Conservation (phyloP, 805 yeast genomes). For the Starmerella tilneyi region DNA sequence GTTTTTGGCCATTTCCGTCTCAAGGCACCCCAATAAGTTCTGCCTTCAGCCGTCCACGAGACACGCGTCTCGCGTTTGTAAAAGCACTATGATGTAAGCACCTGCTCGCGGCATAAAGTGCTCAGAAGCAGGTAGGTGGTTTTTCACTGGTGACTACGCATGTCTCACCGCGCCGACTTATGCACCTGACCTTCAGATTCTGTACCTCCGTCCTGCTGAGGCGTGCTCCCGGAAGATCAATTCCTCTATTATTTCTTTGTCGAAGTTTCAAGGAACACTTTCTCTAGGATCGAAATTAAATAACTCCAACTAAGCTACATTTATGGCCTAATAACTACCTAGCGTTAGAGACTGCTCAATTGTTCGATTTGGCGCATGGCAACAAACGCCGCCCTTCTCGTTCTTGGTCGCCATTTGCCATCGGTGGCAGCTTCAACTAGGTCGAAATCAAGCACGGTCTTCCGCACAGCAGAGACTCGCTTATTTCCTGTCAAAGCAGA, state of each 20-base stretch:
- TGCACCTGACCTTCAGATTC: too few species aligned
- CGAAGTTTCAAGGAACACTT: too few species aligned
- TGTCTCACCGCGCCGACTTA: too few species aligned
- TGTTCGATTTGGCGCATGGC: not conserved
- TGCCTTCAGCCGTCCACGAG: not conserved
- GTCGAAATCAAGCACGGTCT: not conserved
- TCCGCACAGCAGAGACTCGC: conserved; percentile 1
- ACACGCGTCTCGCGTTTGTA: conserved; percentile 2
- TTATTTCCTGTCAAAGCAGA: conserved; percentile 2
- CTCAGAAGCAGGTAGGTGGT: too few species aligned
- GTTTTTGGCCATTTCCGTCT: not conserved
- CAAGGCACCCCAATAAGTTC: not conserved
- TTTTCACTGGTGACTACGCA: too few species aligned
- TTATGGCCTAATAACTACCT: too few species aligned
- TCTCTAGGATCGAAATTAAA: too few species aligned
- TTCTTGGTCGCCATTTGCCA: not conserved
- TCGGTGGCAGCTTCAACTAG: not conserved
- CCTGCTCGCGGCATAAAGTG: too few species aligned
- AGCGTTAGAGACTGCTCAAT: not conserved
- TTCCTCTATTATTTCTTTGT: too few species aligned
- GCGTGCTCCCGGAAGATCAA: too few species aligned
- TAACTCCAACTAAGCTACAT: too few species aligned
- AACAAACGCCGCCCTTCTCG: not conserved
- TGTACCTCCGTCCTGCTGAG: too few species aligned
- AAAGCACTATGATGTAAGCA: not conserved